Evolutionary conservation across 2,329 filamentous ascomycete species (phyloP).

Genomic region (Colletotrichum gigasporum): DNA sequence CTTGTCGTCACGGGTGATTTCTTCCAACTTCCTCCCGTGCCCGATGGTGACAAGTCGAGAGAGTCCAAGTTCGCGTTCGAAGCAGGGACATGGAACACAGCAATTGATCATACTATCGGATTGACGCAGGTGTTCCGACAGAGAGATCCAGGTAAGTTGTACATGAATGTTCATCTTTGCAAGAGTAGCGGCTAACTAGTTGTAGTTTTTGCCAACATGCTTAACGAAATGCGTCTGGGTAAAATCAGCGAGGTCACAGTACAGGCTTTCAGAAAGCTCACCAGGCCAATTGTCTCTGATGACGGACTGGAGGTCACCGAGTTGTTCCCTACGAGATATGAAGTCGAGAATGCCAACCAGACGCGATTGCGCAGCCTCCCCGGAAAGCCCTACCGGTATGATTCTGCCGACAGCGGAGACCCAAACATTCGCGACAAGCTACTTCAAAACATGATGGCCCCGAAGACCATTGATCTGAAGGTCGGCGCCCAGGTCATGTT

Average conservation of each 20-base stretch:
- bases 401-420: constrained; percentile 82
- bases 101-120: constrained; percentile 94
- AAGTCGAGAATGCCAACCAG: constrained; percentile 89
- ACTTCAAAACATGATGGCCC: constrained; percentile 92
- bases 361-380: constrained; percentile 76
- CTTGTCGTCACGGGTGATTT: constrained; percentile 97
- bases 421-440: constrained; percentile 77
- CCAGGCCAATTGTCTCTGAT: constrained; percentile 75
- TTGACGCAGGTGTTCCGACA: constrained; percentile 97
- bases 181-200: constrained; percentile 17
- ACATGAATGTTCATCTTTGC: background rate
- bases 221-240: constrained; percentile 97
- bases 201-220: constrained; percentile 86
- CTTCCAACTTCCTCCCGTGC: constrained; percentile 95
- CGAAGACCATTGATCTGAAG: constrained; percentile 81
- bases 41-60: constrained; percentile 72
- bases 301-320: constrained; percentile 88
- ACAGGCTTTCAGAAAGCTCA: constrained; percentile 76
- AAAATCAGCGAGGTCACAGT: constrained; percentile 81
- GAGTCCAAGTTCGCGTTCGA: constrained; percentile 92
- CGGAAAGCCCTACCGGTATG: constrained; percentile 74
- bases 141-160: constrained; percentile 73
- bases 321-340: constrained; percentile 87
- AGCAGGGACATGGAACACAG: constrained; percentile 88
- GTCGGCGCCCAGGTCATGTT: constrained; percentile 97